phyloP scores from a whole-genome alignment of 2,329 filamentous ascomycete genomes.

The Pseudogymnoascus destructans region DNA sequence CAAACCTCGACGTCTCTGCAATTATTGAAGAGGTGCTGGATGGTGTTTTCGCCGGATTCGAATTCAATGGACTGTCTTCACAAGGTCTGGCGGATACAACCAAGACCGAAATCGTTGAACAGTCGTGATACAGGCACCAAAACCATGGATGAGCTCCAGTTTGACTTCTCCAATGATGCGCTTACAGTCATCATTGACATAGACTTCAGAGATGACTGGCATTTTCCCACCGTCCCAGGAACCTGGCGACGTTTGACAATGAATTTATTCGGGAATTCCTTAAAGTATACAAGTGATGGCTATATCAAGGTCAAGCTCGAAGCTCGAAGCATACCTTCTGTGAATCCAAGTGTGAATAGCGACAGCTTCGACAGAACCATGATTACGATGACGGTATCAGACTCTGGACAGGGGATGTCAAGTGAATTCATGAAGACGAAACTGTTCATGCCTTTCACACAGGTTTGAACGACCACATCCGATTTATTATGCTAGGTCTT shows the following conservation, averaged over 20 bases:
- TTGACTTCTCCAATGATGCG: slow-evolving; percentile 18
- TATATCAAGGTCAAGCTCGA: slow-evolving; percentile 32
- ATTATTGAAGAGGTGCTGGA: slow-evolving; percentile 28
- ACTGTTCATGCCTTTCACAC: slow-evolving; percentile 46
- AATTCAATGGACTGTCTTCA: slow-evolving; percentile 21
- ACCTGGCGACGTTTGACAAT: slow-evolving; percentile 34
- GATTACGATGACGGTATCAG: slow-evolving; percentile 35
- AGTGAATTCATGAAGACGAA: slow-evolving; percentile 43
- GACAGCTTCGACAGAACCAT: not conserved
- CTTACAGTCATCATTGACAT: slow-evolving; percentile 34
- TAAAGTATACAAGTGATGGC: slow-evolving; percentile 44
- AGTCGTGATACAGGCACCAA: not conserved
- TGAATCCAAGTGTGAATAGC: not conserved
- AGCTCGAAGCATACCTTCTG: not conserved
- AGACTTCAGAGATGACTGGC: slow-evolving; percentile 26
- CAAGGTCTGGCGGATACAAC: slow-evolving; percentile 20
- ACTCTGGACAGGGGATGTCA: slow-evolving; percentile 51
- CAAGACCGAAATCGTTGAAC: slow-evolving; percentile 8
- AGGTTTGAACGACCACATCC: slow-evolving; percentile 21
- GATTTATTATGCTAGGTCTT: not conserved
- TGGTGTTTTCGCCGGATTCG: slow-evolving; percentile 27
- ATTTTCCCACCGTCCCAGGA: slow-evolving; percentile 20
- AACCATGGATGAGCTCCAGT: slow-evolving; percentile 16
- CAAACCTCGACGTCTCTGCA: slow-evolving; percentile 24
- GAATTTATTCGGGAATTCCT: slow-evolving; percentile 47